Conservation (phyloP, 495 filamentous ascomycete species). For the Bombardia bombarda region DNA sequence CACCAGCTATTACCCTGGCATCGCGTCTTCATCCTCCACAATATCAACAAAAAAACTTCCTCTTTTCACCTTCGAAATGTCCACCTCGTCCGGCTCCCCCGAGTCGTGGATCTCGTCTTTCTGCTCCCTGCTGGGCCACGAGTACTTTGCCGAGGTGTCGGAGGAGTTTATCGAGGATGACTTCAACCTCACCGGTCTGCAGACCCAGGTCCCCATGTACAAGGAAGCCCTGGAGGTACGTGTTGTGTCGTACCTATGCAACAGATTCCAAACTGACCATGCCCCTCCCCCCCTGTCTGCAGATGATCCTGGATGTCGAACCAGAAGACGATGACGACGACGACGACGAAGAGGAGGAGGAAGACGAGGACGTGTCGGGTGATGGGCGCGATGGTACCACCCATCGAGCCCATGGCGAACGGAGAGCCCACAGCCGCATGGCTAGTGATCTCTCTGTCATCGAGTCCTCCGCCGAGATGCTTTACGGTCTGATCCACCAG, state of each 20-base stretch:
- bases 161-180: slow-evolving; percentile 99
- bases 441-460: slow-evolving; percentile 89
- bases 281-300: slow-evolving; percentile 22
- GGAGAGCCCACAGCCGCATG: slow-evolving; percentile 77
- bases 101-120: slow-evolving; percentile 98
- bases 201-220: slow-evolving; percentile 96
- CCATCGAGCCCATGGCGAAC: slow-evolving; percentile 45
- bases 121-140: slow-evolving; percentile 89
- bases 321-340: slow-evolving; percentile 88
- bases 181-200: slow-evolving; percentile 94
- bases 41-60: too few relatives aligned
- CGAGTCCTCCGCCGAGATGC: slow-evolving; percentile 91
- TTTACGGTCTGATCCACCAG: slow-evolving; percentile 97
- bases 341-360: slow-evolving; percentile 70
- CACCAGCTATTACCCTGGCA: too few relatives aligned
- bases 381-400: slow-evolving; percentile 46
- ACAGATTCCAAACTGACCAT: neutral
- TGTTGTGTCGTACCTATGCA: neutral
- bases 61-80: slow-evolving; percentile 43
- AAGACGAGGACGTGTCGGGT: slow-evolving; percentile 68
- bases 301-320: slow-evolving; percentile 99
- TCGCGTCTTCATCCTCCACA: too few relatives aligned
- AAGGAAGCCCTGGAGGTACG: slow-evolving; percentile 73
- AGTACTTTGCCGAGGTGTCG: slow-evolving; percentile 97
- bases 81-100: slow-evolving; percentile 72